Conservation (phyloP, 192 early-diverging fungal genomes). For the Mortierella alpina region DNA sequence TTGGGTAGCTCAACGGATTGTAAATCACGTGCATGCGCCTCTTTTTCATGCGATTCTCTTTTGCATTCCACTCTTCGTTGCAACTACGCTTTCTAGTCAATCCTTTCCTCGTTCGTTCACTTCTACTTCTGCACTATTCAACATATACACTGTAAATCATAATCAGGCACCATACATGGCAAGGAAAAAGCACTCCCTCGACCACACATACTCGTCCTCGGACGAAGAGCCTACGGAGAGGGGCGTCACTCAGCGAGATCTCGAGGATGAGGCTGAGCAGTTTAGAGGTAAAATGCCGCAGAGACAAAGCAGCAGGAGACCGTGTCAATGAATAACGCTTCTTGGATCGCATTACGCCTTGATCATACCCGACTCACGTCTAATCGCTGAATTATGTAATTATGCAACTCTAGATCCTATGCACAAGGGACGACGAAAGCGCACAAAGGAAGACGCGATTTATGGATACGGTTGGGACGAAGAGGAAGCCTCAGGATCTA, state of each 20-base stretch:
- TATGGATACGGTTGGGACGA: conserved; percentile 61
- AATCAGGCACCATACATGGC: conserved; percentile 13
- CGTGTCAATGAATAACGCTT: background rate
- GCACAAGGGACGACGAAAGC: conserved; percentile 53
- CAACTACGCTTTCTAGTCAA: no score
- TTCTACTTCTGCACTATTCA: background rate
- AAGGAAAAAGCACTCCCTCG: conserved; percentile 30
- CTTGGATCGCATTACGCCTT: background rate
- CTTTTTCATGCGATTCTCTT: no score
- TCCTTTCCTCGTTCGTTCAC: no score
- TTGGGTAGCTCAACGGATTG: no score
- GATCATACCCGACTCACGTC: background rate
- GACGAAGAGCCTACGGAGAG: conserved; percentile 40
- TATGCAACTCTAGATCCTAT: conserved; percentile 20
- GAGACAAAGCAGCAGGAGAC: background rate
- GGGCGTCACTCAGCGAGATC: conserved; percentile 54
- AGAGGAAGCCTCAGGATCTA: conserved; percentile 15
- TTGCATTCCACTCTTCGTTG: no score
- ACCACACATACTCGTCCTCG: conserved; percentile 32
- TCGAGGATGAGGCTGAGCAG: conserved; percentile 65
- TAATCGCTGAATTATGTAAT: background rate
- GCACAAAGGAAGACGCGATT: conserved; percentile 70
- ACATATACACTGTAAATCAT: background rate
- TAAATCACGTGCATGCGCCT: no score
- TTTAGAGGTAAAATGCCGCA: conserved; percentile 53